Base-by-base conservation (phyloP, 1,284 basidiomycete genomes). In the Tremellales sp. region DNA sequence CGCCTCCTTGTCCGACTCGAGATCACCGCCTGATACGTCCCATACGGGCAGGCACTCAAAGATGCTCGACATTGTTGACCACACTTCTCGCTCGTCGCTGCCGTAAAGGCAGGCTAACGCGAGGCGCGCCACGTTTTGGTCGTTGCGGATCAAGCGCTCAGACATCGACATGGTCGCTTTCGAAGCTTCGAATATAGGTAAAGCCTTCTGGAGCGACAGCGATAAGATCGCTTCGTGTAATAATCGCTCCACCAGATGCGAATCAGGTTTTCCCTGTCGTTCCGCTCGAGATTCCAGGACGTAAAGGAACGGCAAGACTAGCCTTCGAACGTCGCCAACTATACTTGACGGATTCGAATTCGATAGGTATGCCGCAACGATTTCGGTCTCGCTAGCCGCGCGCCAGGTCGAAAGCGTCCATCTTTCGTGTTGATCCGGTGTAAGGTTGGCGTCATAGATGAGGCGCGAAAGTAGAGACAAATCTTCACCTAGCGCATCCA, bases 41-140 rank as follows among this genome's bases (percentile, higher is more conserved):
- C 89, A 96, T 7, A 85, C 90, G 0, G 92, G 92, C 39, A 96
- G 77, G 66, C 90, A 96, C 68, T 97, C 92, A 68, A 97, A 96
- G 49, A 96, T 88, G 29, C 79, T 77, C 57, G 85, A 88, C 90
- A 94, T 94, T 1, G 79, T 84, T 0, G 82, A 64, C 89, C 87
- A 94, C 56, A 84, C 79, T 57, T 82, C 77, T 29, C 84, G 73
- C 49, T 79, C 80, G 55, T 83, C 78, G 61, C 81, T 88, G 11
- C 89, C 89, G 58, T 97, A 97, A n/a, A 96, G 74, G 61, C 84
- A 86, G 2, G 91, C 86, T 8, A 96, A 81, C 0, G 91, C 89
- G 3, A 96, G 72, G 10, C 86, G 82, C 12, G 84, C 89, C 62
- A 91, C 82, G 54, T 89, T 87, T 62, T 87, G 82, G 61, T 96